Conservation (phyloP, 345 rosid genomes). For the Clausena lansium region DNA sequence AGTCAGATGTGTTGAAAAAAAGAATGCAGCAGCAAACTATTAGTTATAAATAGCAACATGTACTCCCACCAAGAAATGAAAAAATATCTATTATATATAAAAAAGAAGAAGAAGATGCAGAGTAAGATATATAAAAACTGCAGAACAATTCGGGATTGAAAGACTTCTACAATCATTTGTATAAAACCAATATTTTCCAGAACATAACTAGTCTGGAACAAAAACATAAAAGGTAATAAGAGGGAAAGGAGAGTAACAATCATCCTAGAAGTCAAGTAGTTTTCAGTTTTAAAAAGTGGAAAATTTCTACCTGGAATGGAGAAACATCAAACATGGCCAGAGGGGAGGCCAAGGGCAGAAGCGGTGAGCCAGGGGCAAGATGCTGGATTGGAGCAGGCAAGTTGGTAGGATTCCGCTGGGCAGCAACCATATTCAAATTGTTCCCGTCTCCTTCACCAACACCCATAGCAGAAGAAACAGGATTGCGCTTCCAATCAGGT, state of each 20-base stretch:
- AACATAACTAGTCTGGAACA: neutral
- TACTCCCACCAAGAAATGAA: neutral
- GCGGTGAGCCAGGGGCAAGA: constrained; percentile 73
- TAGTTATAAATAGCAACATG: neutral
- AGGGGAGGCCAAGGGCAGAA: constrained; percentile 74
- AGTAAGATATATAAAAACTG: neutral
- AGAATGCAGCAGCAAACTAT: neutral
- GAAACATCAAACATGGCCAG: constrained; percentile 90
- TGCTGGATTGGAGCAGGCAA: constrained; percentile 72
- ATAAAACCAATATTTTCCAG: neutral
- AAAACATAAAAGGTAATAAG: neutral
- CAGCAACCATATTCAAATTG: constrained; percentile 49
- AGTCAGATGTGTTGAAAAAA: neutral
- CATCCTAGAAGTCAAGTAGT: neutral
- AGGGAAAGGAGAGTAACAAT: neutral
- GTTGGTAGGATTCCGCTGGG: constrained; percentile 56
- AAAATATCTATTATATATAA: neutral
- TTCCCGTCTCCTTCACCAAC: constrained; percentile 64
- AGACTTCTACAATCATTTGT: neutral
- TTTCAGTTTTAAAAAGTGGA: neutral
- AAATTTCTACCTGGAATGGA: constrained; percentile 79
- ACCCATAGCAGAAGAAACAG: constrained; percentile 53
- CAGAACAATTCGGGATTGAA: neutral
- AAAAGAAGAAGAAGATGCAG: neutral
- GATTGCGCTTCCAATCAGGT: constrained; percentile 92